Percentiles rank a stretch among this genome's conserved stretches.
Conservation (phyloP, 306 rosid species). For the Albizia julibrissin region DNA sequence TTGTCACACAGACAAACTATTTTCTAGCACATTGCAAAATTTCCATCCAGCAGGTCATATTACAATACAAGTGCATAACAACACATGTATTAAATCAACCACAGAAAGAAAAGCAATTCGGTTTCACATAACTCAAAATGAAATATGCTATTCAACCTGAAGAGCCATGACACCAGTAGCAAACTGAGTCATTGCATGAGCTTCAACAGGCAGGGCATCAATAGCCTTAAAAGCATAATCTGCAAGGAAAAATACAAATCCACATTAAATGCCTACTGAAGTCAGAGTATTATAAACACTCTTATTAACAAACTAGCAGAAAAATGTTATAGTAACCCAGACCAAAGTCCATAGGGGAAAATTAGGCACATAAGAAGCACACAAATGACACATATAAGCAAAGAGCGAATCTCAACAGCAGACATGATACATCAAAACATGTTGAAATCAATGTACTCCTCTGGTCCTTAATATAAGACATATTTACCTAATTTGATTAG, state of each 20-base stretch:
- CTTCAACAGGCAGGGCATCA: conserved; percentile 80
- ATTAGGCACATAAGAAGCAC: neutral
- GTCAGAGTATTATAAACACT: conserved; percentile 15
- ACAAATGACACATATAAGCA: conserved; percentile 18
- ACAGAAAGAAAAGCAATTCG: conserved; percentile 1
- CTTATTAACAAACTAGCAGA: neutral
- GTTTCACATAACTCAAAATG: neutral
- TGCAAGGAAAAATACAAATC: conserved; percentile 43
- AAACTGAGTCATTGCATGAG: conserved; percentile 99
- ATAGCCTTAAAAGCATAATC: conserved; percentile 89
- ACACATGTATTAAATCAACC: neutral
- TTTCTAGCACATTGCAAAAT: neutral
- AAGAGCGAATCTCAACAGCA: conserved; percentile 16
- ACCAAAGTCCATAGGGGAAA: neutral
- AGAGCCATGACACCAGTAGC: conserved; percentile 96
- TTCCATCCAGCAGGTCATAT: neutral
- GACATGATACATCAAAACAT: conserved; percentile 20
- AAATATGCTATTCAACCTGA: conserved; percentile 66
- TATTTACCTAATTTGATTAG: too few relatives aligned
- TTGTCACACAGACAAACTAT: neutral
- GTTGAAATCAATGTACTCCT: neutral
- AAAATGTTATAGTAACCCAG: neutral
- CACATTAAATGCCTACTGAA: conserved; percentile 11
- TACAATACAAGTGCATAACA: neutral
- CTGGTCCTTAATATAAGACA: too few relatives aligned